These are phyloP conservation scores for Aspergillus cejpii DNA, from an alignment of 2,329 filamentous ascomycete species.

Conservation along the genomic window DNA sequence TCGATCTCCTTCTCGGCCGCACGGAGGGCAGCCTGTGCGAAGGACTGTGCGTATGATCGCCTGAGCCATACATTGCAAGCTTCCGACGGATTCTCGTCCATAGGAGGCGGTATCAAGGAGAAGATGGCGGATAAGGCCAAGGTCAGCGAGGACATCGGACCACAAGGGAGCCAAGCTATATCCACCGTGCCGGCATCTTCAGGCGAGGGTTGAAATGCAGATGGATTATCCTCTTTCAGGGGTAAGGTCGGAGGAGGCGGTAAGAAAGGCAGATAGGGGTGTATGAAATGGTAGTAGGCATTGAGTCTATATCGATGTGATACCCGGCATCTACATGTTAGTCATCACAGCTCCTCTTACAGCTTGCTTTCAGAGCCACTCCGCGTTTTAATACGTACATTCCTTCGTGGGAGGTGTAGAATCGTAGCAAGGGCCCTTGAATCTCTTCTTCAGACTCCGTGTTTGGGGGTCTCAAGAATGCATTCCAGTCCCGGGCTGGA, in stretches of 20 bases:
- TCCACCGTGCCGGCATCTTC: neutral
- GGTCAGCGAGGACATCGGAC: neutral
- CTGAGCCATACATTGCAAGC: constrained; percentile 6
- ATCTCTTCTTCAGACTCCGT: neutral
- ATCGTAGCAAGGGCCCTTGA: neutral
- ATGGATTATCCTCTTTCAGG: neutral
- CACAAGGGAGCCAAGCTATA: neutral
- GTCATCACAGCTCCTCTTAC: neutral
- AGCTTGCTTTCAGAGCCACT: neutral
- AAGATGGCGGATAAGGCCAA: constrained; percentile 1
- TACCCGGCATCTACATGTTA: neutral
- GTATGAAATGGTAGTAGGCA: neutral
- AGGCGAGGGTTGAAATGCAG: neutral
- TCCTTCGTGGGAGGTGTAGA: neutral
- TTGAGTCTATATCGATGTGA: neutral
- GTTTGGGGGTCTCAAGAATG: neutral
- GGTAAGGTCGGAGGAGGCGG: neutral
- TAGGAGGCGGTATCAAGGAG: neutral
- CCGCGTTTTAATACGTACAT: neutral
- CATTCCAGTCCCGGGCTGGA: neutral
- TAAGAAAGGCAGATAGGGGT: neutral
- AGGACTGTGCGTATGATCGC: constrained; percentile 19
- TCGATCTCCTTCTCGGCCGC: constrained; percentile 15
- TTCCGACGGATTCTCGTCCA: neutral
- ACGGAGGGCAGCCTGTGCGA: constrained; percentile 18